These are phyloP conservation scores for Aspergillus thermomutatus DNA, from an alignment of 2,329 filamentous ascomycete genomes.

Conservation along the genomic window DNA sequence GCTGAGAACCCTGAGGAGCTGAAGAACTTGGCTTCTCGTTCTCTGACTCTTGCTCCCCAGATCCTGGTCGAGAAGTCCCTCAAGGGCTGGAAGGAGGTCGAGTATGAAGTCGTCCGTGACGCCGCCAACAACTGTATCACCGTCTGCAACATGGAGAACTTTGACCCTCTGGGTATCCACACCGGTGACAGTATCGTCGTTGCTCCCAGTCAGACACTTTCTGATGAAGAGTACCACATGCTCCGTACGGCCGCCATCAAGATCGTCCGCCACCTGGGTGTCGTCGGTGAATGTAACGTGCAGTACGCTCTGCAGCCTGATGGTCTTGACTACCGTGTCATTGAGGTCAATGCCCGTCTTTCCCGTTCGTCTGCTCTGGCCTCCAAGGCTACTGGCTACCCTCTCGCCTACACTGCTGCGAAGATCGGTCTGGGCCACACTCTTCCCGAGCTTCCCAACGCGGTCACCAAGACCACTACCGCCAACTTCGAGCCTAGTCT, in stretches of 20 bases:
- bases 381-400: conserved; percentile 97
- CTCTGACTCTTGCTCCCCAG: conserved; percentile 88
- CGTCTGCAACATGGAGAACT: conserved; percentile 99
- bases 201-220: conserved; percentile 92
- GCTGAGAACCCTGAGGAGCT: conserved; percentile 92
- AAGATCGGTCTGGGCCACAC: conserved; percentile 97
- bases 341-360: conserved; percentile 97
- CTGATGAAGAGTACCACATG: conserved; percentile 99
- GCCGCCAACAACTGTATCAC: conserved; percentile 98
- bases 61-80: conserved; percentile 98
- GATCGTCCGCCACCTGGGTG: conserved; percentile 93
- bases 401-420: conserved; percentile 92
- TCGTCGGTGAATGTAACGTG: conserved; percentile 98
- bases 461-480: conserved; percentile 96
- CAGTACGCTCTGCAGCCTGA: conserved; percentile 97
- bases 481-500: conserved; percentile 98
- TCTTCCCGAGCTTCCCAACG: conserved; percentile 92
- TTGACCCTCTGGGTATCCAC: conserved; percentile 94
- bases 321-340: conserved; percentile 95
- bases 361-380: conserved; percentile 95
- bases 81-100: conserved; percentile 99
- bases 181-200: conserved; percentile 99
- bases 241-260: conserved; percentile 96
- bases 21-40: conserved; percentile 86
- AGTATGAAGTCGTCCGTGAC: conserved; percentile 97